Conservation (phyloP, 2,329 filamentous ascomycete genomes). For the Aspergillus sp. region DNA sequence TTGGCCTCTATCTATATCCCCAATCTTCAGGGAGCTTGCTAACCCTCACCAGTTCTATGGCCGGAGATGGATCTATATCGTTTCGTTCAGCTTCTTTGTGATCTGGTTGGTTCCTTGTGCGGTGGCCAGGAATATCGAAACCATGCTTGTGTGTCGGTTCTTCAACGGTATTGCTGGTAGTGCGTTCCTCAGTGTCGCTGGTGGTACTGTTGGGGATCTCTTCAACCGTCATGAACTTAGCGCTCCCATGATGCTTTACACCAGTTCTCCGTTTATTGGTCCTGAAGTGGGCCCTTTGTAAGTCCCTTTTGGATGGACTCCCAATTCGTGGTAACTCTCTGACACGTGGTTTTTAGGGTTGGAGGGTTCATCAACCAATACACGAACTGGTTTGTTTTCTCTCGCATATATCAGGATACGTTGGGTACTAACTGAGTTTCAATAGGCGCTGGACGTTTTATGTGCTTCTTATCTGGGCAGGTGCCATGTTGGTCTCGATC, state of each 20-base stretch:
- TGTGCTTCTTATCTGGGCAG: constrained; percentile 72
- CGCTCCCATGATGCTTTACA: constrained; percentile 76
- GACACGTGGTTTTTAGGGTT: constrained; percentile 29
- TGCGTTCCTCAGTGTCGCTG: constrained; percentile 60
- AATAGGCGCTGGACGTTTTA: constrained; percentile 73
- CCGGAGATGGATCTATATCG: constrained; percentile 69
- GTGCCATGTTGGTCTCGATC: constrained; percentile 55
- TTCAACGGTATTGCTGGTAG: constrained; percentile 45
- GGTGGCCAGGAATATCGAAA: constrained; percentile 71
- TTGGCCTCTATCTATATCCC: constrained; percentile 7
- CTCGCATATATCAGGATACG: not conserved
- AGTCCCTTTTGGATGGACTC: constrained; percentile 6
- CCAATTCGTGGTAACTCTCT: not conserved
- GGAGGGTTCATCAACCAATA: constrained; percentile 79
- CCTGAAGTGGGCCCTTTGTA: constrained; percentile 50
- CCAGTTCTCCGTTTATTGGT: constrained; percentile 52
- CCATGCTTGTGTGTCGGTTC: constrained; percentile 70
- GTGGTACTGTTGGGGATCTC: constrained; percentile 76
- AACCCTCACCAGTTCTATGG: constrained; percentile 59
- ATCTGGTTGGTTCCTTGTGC: constrained; percentile 77
- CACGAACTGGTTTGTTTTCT: constrained; percentile 48
- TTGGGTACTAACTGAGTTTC: constrained; percentile 4
- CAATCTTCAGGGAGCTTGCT: not conserved
- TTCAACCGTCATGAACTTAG: constrained; percentile 62
- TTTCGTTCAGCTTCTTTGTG: constrained; percentile 64